Conservation (phyloP, 768 basidiomycete species). For the Phaeotremella fagi region DNA sequence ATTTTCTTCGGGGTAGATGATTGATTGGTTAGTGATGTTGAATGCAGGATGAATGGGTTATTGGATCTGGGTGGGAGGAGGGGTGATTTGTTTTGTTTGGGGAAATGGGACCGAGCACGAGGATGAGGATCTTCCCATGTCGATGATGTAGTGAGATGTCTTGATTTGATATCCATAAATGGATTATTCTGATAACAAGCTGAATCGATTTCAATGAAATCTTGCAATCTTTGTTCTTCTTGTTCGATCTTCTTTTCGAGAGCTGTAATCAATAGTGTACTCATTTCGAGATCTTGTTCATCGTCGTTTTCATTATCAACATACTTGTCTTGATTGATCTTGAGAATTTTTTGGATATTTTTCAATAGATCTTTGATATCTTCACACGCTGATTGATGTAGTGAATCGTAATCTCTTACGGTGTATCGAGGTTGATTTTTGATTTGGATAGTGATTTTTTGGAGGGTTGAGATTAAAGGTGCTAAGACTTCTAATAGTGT, state of each 20-base stretch:
- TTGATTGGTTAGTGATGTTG: conserved; percentile 1
- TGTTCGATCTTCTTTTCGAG: conserved; percentile 27
- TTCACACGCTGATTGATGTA: too few species aligned
- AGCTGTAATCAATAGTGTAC: conserved; percentile 16
- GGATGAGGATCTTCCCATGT: too few species aligned
- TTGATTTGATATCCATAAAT: too few species aligned
- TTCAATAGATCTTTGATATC: too few species aligned
- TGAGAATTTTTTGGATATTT: too few species aligned
- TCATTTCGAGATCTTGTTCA: conserved; percentile 22
- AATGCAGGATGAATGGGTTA: conserved; percentile 31
- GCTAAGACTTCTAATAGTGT: conserved; percentile 11
- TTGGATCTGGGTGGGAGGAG: neutral
- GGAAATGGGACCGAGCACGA: neutral
- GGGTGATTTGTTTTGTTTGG: neutral
- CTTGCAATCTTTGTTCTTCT: conserved; percentile 3
- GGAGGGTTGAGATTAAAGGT: conserved; percentile 16
- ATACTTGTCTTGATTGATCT: neutral
- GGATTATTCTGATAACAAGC: neutral
- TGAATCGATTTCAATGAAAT: neutral
- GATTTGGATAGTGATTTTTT: conserved; percentile 9
- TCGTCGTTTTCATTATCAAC: conserved; percentile 1
- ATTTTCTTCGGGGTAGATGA: neutral
- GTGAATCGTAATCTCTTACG: too few species aligned
- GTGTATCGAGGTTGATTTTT: too few species aligned
- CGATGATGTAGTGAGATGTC: too few species aligned